Conservation (phyloP, 2,329 filamentous ascomycete genomes). For the Cladosporium phlei region DNA sequence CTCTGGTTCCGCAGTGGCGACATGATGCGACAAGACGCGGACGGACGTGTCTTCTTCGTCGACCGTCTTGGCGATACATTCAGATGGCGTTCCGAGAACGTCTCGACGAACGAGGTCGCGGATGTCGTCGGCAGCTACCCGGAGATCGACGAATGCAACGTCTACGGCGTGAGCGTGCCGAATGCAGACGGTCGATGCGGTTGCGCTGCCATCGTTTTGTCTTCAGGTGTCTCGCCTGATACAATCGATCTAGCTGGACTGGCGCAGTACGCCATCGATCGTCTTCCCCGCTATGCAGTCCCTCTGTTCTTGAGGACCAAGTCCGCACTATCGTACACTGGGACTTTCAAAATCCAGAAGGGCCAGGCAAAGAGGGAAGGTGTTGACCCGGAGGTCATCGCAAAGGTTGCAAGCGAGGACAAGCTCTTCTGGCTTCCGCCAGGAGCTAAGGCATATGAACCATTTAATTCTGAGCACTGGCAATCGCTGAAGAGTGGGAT, state of each 20-base stretch:
- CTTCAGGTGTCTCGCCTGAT: slow-evolving; percentile 46
- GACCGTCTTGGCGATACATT: slow-evolving; percentile 76
- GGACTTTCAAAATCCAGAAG: slow-evolving; percentile 88
- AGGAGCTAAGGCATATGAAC: slow-evolving; percentile 56
- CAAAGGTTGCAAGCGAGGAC: slow-evolving; percentile 44
- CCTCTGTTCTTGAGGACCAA: slow-evolving; percentile 72
- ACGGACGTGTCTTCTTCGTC: slow-evolving; percentile 73
- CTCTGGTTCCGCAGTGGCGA: slow-evolving; percentile 80
- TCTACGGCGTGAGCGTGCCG: slow-evolving; percentile 76
- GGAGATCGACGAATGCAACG: slow-evolving; percentile 69
- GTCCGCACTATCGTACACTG: slow-evolving; percentile 60
- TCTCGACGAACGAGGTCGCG: slow-evolving; percentile 59
- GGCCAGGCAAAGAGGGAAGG: slow-evolving; percentile 64
- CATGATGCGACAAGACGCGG: slow-evolving; percentile 62
- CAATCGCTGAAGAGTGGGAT: slow-evolving; percentile 58
- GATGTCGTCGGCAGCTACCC: slow-evolving; percentile 64
- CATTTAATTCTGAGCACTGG: slow-evolving; percentile 66
- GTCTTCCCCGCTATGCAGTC: slow-evolving; percentile 67
- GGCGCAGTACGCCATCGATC: slow-evolving; percentile 52
- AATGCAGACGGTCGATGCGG: slow-evolving; percentile 79
- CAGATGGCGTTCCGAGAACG: slow-evolving; percentile 63
- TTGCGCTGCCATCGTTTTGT: slow-evolving; percentile 64
- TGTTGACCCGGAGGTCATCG: slow-evolving; percentile 57
- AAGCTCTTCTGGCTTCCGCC: slow-evolving; percentile 63
- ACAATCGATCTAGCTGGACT: slow-evolving; percentile 53